Conservation (phyloP, 192 early-diverging fungal species). For the Backusella mclennaniae region DNA sequence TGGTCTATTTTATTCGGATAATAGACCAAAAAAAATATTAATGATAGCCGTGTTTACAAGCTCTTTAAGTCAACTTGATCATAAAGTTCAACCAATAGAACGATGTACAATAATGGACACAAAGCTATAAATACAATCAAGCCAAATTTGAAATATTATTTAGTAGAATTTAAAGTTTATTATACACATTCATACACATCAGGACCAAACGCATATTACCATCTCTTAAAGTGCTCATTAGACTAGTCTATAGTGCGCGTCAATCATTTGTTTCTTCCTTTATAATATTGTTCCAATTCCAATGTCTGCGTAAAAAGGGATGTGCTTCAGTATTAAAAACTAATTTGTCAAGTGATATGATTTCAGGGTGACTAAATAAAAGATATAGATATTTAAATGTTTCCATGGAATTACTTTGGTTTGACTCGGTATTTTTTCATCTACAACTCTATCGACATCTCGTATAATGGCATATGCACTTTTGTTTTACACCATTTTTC, state of each 20-base stretch:
- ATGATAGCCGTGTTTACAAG: too few relatives aligned
- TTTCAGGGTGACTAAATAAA: constrained; percentile 54
- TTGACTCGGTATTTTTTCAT: not conserved
- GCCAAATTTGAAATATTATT: too few relatives aligned
- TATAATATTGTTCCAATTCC: constrained; percentile 12
- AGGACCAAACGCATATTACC: not conserved
- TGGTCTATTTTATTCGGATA: too few relatives aligned
- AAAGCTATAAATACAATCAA: too few relatives aligned
- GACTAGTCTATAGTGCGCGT: not conserved
- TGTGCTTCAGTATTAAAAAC: constrained; percentile 77
- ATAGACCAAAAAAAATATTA: too few relatives aligned
- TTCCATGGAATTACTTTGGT: constrained; percentile 30
- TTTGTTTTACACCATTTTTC: constrained; percentile 49
- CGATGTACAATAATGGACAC: too few relatives aligned
- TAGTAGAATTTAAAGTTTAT: not conserved
- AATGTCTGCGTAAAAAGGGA: constrained; percentile 58
- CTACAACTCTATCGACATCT: constrained; percentile 32
- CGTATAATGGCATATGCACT: constrained; percentile 44
- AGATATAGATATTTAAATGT: constrained; percentile 73
- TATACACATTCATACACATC: not conserved
- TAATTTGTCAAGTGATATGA: constrained; percentile 54
- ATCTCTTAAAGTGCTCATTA: not conserved
- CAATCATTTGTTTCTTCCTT: not conserved
- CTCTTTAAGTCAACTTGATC: too few relatives aligned
- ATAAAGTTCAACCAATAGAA: too few relatives aligned